phyloP scores from a whole-genome alignment of 208 protist genomes.

The Crithidia acanthocephali region DNA sequence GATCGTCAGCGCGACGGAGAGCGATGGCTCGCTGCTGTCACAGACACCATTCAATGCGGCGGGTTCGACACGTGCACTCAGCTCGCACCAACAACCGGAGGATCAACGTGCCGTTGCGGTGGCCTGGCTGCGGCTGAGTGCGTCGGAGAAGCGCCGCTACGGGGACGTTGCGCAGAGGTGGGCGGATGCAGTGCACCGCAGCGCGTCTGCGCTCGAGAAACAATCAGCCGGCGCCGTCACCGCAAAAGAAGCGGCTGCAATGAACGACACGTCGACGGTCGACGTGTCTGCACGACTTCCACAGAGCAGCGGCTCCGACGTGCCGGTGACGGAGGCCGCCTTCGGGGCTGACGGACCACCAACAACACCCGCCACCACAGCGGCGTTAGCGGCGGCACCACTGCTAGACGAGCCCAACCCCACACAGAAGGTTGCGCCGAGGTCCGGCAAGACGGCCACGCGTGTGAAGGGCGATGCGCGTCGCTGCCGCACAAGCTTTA shows the following conservation, averaged over 20 bases:
- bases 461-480: too few relatives aligned
- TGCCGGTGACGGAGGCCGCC: too few relatives aligned
- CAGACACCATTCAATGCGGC: background rate
- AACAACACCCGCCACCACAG: too few relatives aligned
- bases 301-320: too few relatives aligned
- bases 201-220: background rate
- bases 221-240: too few relatives aligned
- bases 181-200: background rate
- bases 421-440: too few relatives aligned
- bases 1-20: too few relatives aligned
- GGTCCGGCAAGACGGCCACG: too few relatives aligned
- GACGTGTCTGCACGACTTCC: too few relatives aligned
- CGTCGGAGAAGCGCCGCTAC: slow-evolving; percentile 17
- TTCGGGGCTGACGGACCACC: too few relatives aligned
- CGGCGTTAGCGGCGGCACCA: background rate
- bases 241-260: too few relatives aligned
- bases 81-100: background rate
- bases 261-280: too few relatives aligned
- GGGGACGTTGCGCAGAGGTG: slow-evolving; percentile 24
- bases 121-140: slow-evolving; percentile 21
- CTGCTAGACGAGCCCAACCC: background rate
- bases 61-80: background rate
- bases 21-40: background rate
- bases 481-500: slow-evolving; percentile 28
- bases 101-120: slow-evolving; percentile 14